These are phyloP conservation scores for Coccomyxa subellipsoidea DNA, from an alignment of 163 green algal species.

Conservation along the genomic window DNA sequence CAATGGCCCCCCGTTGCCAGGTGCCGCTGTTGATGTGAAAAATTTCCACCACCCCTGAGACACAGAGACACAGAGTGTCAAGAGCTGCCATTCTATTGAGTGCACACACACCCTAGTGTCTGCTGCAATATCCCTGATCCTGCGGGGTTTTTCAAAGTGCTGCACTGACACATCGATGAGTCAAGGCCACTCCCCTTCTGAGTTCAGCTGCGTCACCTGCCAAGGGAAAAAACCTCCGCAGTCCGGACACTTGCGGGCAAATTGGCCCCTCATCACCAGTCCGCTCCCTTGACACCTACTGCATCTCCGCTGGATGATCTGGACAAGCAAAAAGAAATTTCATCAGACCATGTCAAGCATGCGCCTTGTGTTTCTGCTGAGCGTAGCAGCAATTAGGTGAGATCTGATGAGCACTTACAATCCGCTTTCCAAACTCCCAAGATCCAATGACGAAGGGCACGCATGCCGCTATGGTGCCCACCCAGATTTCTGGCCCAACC, in stretches of 20 bases:
- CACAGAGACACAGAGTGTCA: too few species aligned
- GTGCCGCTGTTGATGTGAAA: constrained; percentile 39
- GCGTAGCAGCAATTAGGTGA: background rate
- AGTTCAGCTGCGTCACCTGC: constrained; percentile 4
- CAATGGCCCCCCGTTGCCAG: constrained; percentile 53
- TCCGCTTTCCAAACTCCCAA: constrained; percentile 64
- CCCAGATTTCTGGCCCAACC: constrained; percentile 40
- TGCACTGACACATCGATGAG: too few species aligned
- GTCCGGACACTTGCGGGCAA: constrained; percentile 48
- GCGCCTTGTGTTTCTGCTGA: background rate
- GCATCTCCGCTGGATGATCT: constrained; percentile 58
- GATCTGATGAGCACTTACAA: constrained; percentile 32
- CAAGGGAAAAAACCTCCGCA: constrained; percentile 58
- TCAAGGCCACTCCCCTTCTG: too few species aligned
- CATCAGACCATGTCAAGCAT: background rate
- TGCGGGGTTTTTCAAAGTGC: too few species aligned
- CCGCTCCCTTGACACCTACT: constrained; percentile 44
- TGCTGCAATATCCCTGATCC: too few species aligned
- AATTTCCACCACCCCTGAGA: constrained; percentile 46
- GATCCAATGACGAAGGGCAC: constrained; percentile 57
- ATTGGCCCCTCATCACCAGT: constrained; percentile 39
- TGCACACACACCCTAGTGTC: background rate
- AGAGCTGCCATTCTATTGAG: too few species aligned
- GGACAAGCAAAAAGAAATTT: background rate
- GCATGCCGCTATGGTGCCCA: constrained; percentile 38